These are phyloP conservation scores for Pseudocercospora macadamiae DNA, from an alignment of 2,329 filamentous ascomycete genomes.

Conservation along the genomic window DNA sequence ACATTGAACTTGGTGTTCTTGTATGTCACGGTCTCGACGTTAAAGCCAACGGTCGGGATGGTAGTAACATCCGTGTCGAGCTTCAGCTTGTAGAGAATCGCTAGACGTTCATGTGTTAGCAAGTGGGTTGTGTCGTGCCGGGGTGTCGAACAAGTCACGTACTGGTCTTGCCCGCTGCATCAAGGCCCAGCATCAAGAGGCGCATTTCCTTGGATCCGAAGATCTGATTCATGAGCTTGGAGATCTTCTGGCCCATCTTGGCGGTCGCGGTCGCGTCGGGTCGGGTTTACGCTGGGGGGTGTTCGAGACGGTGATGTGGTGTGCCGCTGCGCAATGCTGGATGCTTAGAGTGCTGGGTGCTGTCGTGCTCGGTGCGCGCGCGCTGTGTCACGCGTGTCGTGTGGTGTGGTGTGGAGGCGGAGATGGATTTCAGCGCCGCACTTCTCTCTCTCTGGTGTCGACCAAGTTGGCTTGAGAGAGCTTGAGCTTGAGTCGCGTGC, in stretches of 20 bases:
- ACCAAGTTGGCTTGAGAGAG: too few relatives aligned
- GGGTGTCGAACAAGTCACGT: constrained; percentile 31
- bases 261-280: constrained; percentile 23
- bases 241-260: constrained; percentile 86
- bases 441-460: too few relatives aligned
- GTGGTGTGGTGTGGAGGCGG: too few relatives aligned
- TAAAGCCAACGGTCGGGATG: constrained; percentile 97
- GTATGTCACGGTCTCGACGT: constrained; percentile 98
- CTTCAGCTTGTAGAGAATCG: constrained; percentile 99
- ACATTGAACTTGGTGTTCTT: constrained; percentile 99
- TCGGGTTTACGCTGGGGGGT: background rate
- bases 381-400: background rate
- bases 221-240: constrained; percentile 97
- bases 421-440: too few relatives aligned
- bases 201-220: constrained; percentile 99
- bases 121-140: background rate
- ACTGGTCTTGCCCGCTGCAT: constrained; percentile 96
- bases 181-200: constrained; percentile 93
- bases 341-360: too few relatives aligned
- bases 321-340: too few relatives aligned
- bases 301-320: too few relatives aligned
- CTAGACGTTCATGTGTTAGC: constrained; percentile 33
- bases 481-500: background rate
- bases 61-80: constrained; percentile 99
- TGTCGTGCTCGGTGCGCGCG: background rate